A percentile compares a stretch with the other conserved stretches of the same genome.
These are phyloP conservation scores for Phytophthora kernoviae DNA, from an alignment of 352 stramenopile genomes.

Conservation along the genomic window DNA sequence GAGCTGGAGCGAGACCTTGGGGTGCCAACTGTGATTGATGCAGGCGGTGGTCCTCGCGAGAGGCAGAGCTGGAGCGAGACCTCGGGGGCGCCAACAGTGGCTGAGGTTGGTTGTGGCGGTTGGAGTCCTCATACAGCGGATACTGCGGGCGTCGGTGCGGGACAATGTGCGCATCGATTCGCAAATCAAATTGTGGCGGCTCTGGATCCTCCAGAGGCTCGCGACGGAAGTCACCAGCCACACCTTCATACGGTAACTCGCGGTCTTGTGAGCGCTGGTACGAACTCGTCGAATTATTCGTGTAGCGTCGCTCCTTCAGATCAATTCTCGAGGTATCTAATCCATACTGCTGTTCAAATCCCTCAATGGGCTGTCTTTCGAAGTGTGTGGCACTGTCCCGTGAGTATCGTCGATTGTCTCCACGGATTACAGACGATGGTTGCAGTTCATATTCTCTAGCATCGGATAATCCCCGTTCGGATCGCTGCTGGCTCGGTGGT, in stretches of 20 bases:
- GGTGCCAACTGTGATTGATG: constrained; percentile 7
- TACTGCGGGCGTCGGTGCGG: constrained; percentile 19
- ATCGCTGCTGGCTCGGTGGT: constrained; percentile 10
- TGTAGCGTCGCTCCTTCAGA: constrained; percentile 28
- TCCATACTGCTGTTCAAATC: constrained; percentile 19
- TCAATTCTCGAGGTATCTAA: constrained; percentile 12
- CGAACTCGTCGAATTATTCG: constrained; percentile 25
- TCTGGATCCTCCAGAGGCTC: constrained; percentile 15
- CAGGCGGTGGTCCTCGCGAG: constrained; percentile 19
- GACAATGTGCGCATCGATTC: constrained; percentile 31
- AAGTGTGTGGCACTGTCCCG: constrained; percentile 24
- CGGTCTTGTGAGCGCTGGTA: constrained; percentile 15
- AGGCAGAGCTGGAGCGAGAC: constrained; percentile 20
- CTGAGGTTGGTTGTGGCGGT: constrained; percentile 10
- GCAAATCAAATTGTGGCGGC: constrained; percentile 30
- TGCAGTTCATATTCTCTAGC: constrained; percentile 29
- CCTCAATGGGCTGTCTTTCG: constrained; percentile 26
- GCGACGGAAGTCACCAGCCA: constrained; percentile 34
- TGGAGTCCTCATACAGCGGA: constrained; percentile 4
- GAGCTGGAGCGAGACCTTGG: constrained; percentile 18
- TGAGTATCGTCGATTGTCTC: constrained; percentile 26
- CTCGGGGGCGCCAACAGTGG: constrained; percentile 6
- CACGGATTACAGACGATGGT: constrained; percentile 4
- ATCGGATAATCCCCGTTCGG: constrained; percentile 18
- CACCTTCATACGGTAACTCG: constrained; percentile 16